Evolutionary conservation across 306 rosid species (phyloP).

Genomic region (Hippophae tibetana): DNA sequence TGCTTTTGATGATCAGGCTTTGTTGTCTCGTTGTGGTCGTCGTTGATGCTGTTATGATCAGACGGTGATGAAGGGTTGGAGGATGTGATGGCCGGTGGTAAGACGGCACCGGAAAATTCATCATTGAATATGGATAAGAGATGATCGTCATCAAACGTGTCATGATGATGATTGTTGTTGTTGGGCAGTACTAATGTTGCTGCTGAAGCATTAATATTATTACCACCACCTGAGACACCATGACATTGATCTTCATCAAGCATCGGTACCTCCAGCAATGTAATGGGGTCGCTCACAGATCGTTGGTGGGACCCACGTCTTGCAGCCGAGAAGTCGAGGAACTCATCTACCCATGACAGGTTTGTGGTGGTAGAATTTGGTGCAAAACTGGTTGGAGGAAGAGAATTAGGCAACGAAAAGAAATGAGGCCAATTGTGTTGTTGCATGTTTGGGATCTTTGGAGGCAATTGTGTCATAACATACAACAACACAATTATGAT

Average conservation of each 20-base stretch:
- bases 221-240: neutral
- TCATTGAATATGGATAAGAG: slow-evolving; percentile 53
- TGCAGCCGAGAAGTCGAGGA: slow-evolving; percentile 62
- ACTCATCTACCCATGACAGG: slow-evolving; percentile 84
- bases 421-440: slow-evolving; percentile 55
- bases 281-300: slow-evolving; percentile 58
- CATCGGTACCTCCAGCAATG: slow-evolving; percentile 59
- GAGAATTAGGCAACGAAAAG: slow-evolving; percentile 29
- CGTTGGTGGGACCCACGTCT: slow-evolving; percentile 75
- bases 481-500: neutral
- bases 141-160: slow-evolving; percentile 55
- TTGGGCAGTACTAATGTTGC: neutral
- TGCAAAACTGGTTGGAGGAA: slow-evolving; percentile 25
- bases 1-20: slow-evolving; percentile 10
- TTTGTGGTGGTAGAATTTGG: slow-evolving; percentile 18
- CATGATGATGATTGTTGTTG: slow-evolving; percentile 33
- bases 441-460: slow-evolving; percentile 69
- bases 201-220: neutral
- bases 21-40: slow-evolving; percentile 24
- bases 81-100: slow-evolving; percentile 29
- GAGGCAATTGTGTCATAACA: slow-evolving; percentile 85
- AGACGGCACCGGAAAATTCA: slow-evolving; percentile 28
- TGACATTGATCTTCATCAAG: slow-evolving; percentile 38
- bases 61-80: slow-evolving; percentile 48
- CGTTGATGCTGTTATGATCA: slow-evolving; percentile 61